These are phyloP conservation scores for Podospora australis DNA, from an alignment of 495 filamentous ascomycete species.

Conservation along the genomic window DNA sequence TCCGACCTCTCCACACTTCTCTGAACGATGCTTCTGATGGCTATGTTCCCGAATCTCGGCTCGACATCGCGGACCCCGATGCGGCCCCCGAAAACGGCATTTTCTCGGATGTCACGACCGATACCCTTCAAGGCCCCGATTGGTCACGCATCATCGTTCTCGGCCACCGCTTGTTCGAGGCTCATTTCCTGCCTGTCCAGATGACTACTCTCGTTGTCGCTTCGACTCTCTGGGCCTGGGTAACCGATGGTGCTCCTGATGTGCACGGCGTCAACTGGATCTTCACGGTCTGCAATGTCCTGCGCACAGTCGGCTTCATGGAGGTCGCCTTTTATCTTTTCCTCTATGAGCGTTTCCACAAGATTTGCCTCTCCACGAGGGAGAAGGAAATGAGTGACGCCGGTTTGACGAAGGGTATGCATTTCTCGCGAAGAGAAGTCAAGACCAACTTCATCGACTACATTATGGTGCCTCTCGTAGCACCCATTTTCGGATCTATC, in stretches of 20 bases:
- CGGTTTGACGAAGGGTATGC: constrained; percentile 51
- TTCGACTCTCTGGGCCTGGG: constrained; percentile 48
- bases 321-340: constrained; percentile 53
- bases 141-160: constrained; percentile 43
- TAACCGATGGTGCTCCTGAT: constrained; percentile 39
- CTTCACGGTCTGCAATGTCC: constrained; percentile 49
- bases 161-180: constrained; percentile 58
- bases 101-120: constrained; percentile 42
- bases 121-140: constrained; percentile 38
- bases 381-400: constrained; percentile 59
- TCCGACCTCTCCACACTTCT: constrained; percentile 44
- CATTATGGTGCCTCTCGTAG: constrained; percentile 53
- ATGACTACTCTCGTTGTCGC: constrained; percentile 54
- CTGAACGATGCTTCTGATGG: constrained; percentile 36
- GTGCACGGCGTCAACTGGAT: constrained; percentile 47
- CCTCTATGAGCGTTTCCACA: constrained; percentile 58
- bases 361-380: constrained; percentile 47
- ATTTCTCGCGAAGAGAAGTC: constrained; percentile 48
- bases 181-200: constrained; percentile 62
- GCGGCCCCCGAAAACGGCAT: constrained; percentile 37
- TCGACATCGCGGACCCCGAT: constrained; percentile 34
- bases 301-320: constrained; percentile 53
- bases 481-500: constrained; percentile 55
- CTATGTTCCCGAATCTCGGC: constrained; percentile 39
- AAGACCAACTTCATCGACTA: constrained; percentile 50